Evolutionary conservation across 768 basidiomycete genomes (phyloP).

Genomic region (Leccinum incarnatum): DNA sequence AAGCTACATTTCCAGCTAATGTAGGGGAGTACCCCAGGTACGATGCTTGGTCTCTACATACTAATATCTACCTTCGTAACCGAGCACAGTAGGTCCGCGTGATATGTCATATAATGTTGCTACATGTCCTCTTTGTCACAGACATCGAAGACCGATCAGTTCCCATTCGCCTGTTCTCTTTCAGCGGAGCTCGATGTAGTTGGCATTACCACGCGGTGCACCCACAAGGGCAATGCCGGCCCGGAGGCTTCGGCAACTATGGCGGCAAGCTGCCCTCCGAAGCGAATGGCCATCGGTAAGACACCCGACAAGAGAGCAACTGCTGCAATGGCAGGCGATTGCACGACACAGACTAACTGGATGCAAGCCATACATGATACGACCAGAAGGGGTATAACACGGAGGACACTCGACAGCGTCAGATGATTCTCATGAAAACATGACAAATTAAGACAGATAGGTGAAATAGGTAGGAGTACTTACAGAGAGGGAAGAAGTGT

Average conservation of each 20-base stretch:
- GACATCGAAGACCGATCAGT: not conserved
- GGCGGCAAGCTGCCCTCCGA: not conserved
- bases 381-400: slow-evolving; percentile 19
- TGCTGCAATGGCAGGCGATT: slow-evolving; percentile 10
- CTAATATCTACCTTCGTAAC: not conserved
- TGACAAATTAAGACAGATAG: not conserved
- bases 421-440: slow-evolving; percentile 1
- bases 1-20: not conserved
- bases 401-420: slow-evolving; percentile 10
- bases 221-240: not conserved
- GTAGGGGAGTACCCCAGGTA: not conserved
- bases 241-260: not conserved
- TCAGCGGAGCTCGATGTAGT: not conserved
- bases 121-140: not conserved
- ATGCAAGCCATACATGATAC: slow-evolving; percentile 8
- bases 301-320: slow-evolving; percentile 8
- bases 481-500: slow-evolving; percentile 11
- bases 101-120: not conserved
- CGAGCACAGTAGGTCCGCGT: no score
- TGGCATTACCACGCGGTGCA: not conserved
- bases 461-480: not conserved
- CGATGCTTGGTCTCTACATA: not conserved
- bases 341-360: slow-evolving; percentile 4
- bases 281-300: slow-evolving; percentile 8
- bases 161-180: not conserved